Evolutionary conservation across 116 monocot species (phyloP).

Genomic region (Cymodocea nodosa): DNA sequence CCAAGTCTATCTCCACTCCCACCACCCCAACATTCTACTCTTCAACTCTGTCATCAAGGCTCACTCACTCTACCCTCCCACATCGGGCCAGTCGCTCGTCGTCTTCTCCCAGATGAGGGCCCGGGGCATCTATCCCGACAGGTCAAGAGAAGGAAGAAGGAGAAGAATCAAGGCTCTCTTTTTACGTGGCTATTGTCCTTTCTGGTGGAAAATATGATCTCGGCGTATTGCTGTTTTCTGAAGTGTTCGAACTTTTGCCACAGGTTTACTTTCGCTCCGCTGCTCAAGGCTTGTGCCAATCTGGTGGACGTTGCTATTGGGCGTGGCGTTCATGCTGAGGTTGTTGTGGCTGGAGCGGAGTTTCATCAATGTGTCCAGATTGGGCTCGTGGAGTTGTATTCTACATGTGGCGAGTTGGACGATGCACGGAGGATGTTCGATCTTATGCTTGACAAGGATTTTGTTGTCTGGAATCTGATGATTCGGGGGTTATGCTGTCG

Average conservation of each 20-base stretch:
- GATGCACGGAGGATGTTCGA: constrained; percentile 20
- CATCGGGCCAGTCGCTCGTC: constrained; percentile 7
- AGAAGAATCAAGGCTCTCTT: not conserved
- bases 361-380: constrained; percentile 9
- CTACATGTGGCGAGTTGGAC: constrained; percentile 4
- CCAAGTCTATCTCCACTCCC: constrained; percentile 12
- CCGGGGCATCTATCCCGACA: constrained; percentile 12
- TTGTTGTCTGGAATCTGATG: constrained; percentile 27
- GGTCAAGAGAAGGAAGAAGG: not conserved
- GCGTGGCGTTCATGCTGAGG: constrained; percentile 12
- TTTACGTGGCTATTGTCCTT: not conserved
- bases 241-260: not conserved
- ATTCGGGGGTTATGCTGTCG: constrained; percentile 14
- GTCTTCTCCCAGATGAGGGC: not conserved
- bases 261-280: constrained; percentile 20
- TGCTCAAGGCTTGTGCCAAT: constrained; percentile 21
- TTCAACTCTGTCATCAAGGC: constrained; percentile 27
- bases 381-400: constrained; percentile 23
- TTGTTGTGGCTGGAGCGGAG: constrained; percentile 14
- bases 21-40: constrained; percentile 13
- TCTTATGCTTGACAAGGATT: constrained; percentile 10
- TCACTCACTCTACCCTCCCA: constrained; percentile 8
- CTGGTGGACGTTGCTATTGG: constrained; percentile 4
- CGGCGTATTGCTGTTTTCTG: not conserved
- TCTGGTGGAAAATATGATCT: not conserved